A percentile compares a stretch with the other conserved stretches of the same genome.
phyloP scores from a whole-genome alignment of 1,139 yeast species.

The Candida glucosophila region DNA sequence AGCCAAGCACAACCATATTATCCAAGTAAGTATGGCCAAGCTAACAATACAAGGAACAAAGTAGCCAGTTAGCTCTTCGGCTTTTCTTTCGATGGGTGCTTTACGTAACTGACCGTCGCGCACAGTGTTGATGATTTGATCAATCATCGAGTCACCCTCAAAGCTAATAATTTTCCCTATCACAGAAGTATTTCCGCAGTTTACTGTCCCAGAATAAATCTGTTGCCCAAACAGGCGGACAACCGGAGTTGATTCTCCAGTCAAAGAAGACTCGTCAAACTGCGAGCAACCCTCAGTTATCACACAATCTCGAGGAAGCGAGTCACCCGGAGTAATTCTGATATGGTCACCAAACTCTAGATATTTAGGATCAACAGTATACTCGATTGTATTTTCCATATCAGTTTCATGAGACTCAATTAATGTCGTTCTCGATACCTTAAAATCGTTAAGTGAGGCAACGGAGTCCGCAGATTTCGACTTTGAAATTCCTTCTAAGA shows the following conservation, averaged over 20 bases:
- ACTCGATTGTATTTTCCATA: slow-evolving; percentile 24
- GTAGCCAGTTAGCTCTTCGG: slow-evolving; percentile 61
- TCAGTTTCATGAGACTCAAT: slow-evolving; percentile 20
- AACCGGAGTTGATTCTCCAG: slow-evolving; percentile 60
- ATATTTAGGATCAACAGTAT: slow-evolving; percentile 36
- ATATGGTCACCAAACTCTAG: slow-evolving; percentile 60
- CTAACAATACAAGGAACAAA: slow-evolving; percentile 64
- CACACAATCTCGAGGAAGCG: slow-evolving; percentile 67
- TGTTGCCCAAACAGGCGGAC: slow-evolving; percentile 48
- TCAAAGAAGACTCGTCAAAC: slow-evolving; percentile 70
- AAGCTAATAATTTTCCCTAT: slow-evolving; percentile 51
- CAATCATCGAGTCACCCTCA: slow-evolving; percentile 59
- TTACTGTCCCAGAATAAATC: slow-evolving; percentile 65
- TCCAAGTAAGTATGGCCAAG: slow-evolving; percentile 57
- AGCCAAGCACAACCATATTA: slow-evolving; percentile 59
- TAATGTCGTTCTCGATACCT: slow-evolving; percentile 43
- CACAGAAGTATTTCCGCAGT: slow-evolving; percentile 47
- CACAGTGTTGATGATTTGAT: slow-evolving; percentile 62
- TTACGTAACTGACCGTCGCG: slow-evolving; percentile 66
- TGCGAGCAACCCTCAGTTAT: slow-evolving; percentile 48
- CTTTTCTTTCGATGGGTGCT: slow-evolving; percentile 68
- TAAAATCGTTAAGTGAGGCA: slow-evolving; percentile 41
- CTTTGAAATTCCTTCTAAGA: slow-evolving; percentile 60
- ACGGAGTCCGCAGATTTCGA: slow-evolving; percentile 62
- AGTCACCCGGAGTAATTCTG: slow-evolving; percentile 54